These are phyloP conservation scores for Cardamine resedifolia DNA, from an alignment of 345 rosid species.

Conservation along the genomic window DNA sequence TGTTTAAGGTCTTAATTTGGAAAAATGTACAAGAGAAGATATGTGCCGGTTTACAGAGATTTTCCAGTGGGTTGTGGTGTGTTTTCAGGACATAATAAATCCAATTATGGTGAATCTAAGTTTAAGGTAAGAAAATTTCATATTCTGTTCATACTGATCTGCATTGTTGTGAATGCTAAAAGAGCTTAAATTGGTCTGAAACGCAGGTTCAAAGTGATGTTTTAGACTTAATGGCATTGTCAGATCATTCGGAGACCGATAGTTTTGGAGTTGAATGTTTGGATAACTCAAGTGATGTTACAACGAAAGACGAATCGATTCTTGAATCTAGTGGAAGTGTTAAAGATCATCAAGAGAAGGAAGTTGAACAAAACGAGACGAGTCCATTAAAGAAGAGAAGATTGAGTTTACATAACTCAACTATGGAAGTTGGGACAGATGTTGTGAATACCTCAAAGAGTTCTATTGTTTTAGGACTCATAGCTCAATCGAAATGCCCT, in stretches of 20 bases:
- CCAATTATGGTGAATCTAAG: background rate
- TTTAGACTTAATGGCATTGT: background rate
- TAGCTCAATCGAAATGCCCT: background rate
- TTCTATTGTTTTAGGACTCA: background rate
- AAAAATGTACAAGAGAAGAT: slow-evolving; percentile 17
- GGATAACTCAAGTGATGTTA: background rate
- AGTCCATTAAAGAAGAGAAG: background rate
- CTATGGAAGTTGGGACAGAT: background rate
- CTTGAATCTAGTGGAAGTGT: background rate
- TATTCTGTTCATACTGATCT: background rate
- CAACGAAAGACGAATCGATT: background rate
- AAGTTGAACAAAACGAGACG: background rate
- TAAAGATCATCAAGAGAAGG: background rate
- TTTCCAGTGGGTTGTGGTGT: slow-evolving; percentile 29
- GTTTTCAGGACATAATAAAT: background rate
- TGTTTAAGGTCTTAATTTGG: background rate
- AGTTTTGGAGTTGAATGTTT: background rate
- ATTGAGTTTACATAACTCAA: slow-evolving; percentile 8
- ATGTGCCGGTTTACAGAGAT: background rate
- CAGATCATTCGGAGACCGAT: background rate
- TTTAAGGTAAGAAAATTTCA: slow-evolving; percentile 1
- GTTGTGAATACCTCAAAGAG: background rate
- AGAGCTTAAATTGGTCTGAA: background rate
- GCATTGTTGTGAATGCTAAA: background rate
- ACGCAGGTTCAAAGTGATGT: background rate